These are phyloP conservation scores for Talaromyces marneffei DNA, from an alignment of 2,329 filamentous ascomycete genomes.

Conservation along the genomic window DNA sequence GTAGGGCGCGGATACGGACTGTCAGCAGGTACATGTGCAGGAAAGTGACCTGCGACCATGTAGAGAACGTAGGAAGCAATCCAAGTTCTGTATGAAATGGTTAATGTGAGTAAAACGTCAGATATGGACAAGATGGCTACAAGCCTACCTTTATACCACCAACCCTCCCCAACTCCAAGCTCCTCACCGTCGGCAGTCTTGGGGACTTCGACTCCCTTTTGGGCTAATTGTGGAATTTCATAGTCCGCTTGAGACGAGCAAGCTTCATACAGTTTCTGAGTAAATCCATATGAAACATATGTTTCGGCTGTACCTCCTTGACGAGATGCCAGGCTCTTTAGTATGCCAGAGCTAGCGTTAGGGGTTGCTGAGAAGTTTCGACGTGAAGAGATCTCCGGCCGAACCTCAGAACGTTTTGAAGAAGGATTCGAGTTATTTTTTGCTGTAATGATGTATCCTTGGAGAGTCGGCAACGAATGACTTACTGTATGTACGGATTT, in stretches of 20 bases:
- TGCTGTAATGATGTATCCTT: background rate
- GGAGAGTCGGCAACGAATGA: background rate
- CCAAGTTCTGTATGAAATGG: conserved; percentile 59
- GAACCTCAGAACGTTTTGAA: background rate
- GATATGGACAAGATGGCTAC: background rate
- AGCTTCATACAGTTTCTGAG: conserved; percentile 70
- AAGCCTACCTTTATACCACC: conserved; percentile 73
- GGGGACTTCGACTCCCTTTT: conserved; percentile 61
- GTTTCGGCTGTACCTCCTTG: conserved; percentile 50
- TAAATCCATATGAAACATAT: conserved; percentile 74
- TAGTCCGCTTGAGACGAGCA: conserved; percentile 72
- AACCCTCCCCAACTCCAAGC: conserved; percentile 65
- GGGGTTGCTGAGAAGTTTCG: conserved; percentile 7
- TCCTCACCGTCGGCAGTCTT: conserved; percentile 76
- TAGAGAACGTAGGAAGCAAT: conserved; percentile 81
- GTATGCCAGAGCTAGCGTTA: conserved; percentile 19
- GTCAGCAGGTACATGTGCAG: conserved; percentile 91
- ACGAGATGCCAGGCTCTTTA: conserved; percentile 28
- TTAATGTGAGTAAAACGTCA: background rate
- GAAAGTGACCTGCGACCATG: conserved; percentile 94
- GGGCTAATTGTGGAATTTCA: conserved; percentile 61
- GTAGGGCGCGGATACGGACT: conserved; percentile 73
- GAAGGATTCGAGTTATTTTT: background rate
- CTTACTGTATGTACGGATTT: conserved; percentile 5
- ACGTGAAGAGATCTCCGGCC: background rate